A percentile compares a stretch with the other conserved stretches of the same genome.
phyloP scores from a whole-genome alignment of 1,139 yeast species.

The Taiozyma sp. region DNA sequence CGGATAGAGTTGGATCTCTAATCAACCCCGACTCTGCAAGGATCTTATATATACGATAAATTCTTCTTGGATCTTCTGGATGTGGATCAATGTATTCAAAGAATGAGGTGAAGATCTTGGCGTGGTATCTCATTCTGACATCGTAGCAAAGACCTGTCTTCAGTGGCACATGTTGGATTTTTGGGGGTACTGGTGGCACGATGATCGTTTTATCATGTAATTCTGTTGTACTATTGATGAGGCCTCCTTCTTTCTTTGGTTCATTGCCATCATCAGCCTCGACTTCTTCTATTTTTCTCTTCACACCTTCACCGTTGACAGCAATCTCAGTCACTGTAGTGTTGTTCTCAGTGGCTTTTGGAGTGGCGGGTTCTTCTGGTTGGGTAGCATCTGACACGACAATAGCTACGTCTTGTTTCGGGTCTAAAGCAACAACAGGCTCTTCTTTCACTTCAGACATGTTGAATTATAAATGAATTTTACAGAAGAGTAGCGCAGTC shows the following conservation, averaged over 20 bases:
- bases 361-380: background rate
- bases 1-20: conserved; percentile 73
- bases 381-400: conserved; percentile 5
- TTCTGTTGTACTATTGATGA: conserved; percentile 1
- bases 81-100: conserved; percentile 97
- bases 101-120: conserved; percentile 86
- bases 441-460: background rate
- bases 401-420: conserved; percentile 5
- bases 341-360: background rate
- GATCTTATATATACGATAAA: conserved; percentile 86
- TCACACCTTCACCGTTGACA: background rate
- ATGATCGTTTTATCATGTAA: conserved; percentile 34
- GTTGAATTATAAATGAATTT: too few relatives aligned
- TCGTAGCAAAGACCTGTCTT: conserved; percentile 96
- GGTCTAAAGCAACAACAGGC: background rate
- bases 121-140: conserved; percentile 96
- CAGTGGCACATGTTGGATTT: conserved; percentile 51
- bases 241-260: conserved; percentile 1
- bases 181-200: conserved; percentile 44
- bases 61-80: conserved; percentile 97
- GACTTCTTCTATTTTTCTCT: conserved; percentile 20
- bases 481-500: too few relatives aligned
- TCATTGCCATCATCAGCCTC: conserved; percentile 7
- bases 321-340: background rate
- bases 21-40: conserved; percentile 92